Percentiles rank a stretch among this genome's conserved stretches.
Conservation (phyloP, 345 rosid species). For the Cardamine chenopodiifolia region DNA sequence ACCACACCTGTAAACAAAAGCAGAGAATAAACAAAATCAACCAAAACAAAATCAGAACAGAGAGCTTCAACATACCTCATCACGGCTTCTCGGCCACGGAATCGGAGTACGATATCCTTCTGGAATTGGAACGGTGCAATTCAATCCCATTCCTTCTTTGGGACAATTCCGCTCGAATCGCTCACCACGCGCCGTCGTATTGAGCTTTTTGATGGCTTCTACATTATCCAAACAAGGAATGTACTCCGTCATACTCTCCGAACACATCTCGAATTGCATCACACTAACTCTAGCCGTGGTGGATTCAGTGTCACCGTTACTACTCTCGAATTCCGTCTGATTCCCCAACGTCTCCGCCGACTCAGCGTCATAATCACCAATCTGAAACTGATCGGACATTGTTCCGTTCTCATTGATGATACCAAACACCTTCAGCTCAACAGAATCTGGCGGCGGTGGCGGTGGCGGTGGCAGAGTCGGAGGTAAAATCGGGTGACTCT, state of each 20-base stretch:
- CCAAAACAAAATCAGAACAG: background rate
- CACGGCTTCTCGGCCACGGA: slow-evolving; percentile 95
- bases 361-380: slow-evolving; percentile 76
- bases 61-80: slow-evolving; percentile 60
- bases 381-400: slow-evolving; percentile 78
- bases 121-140: slow-evolving; percentile 82
- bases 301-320: slow-evolving; percentile 22
- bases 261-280: slow-evolving; percentile 55
- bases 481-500: slow-evolving; percentile 14
- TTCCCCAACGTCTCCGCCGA: slow-evolving; percentile 59
- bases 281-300: slow-evolving; percentile 41
- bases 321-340: slow-evolving; percentile 39
- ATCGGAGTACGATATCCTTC: slow-evolving; percentile 69
- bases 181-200: slow-evolving; percentile 82
- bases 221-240: slow-evolving; percentile 91
- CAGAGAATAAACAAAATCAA: slow-evolving; percentile 6
- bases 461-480: slow-evolving; percentile 38
- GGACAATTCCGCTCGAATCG: slow-evolving; percentile 89
- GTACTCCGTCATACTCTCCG: slow-evolving; percentile 66
- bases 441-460: slow-evolving; percentile 49
- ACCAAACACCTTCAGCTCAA: slow-evolving; percentile 57
- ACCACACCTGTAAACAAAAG: slow-evolving; percentile 71
- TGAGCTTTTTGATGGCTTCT: slow-evolving; percentile 62
- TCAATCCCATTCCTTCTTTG: slow-evolving; percentile 56
- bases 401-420: slow-evolving; percentile 79